A percentile compares a stretch with the other conserved stretches of the same genome.
These are phyloP conservation scores for Plasmodium relictum DNA, from an alignment of 169 alveolate genomes.

Conservation along the genomic window DNA sequence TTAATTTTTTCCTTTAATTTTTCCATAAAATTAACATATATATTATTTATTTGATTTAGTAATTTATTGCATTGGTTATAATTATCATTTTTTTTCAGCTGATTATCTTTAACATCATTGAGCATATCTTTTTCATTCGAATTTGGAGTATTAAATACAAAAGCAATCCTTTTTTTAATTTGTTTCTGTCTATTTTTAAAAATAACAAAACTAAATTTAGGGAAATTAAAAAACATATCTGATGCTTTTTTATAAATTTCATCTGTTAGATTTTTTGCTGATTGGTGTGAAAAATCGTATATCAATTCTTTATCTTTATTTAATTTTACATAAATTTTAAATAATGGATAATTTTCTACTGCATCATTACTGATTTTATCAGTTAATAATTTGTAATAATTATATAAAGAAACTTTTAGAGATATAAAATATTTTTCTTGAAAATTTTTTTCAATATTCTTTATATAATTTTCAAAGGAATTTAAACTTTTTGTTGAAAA, in stretches of 20 bases:
- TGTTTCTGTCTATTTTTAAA: slow-evolving; percentile 76
- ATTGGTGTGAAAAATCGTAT: slow-evolving; percentile 66
- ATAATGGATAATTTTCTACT: slow-evolving; percentile 72
- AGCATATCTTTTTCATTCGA: slow-evolving; percentile 36
- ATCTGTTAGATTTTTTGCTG: slow-evolving; percentile 70
- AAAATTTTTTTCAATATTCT: slow-evolving; percentile 48
- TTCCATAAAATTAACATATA: slow-evolving; percentile 73
- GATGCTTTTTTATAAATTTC: slow-evolving; percentile 74
- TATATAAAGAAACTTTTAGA: slow-evolving; percentile 67
- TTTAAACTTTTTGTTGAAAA: slow-evolving; percentile 61
- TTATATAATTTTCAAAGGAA: slow-evolving; percentile 55
- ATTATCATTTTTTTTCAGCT: slow-evolving; percentile 55
- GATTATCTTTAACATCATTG: slow-evolving; percentile 28
- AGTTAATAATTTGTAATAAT: slow-evolving; percentile 59
- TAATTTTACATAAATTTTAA: slow-evolving; percentile 58
- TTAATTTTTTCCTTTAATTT: slow-evolving; percentile 73
- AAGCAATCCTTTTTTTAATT: slow-evolving; percentile 65
- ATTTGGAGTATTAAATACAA: slow-evolving; percentile 42
- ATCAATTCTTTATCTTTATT: slow-evolving; percentile 46
- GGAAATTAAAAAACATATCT: slow-evolving; percentile 62
- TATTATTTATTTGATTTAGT: slow-evolving; percentile 59
- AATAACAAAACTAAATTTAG: slow-evolving; percentile 38
- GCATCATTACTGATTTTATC: slow-evolving; percentile 75
- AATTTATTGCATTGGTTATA: slow-evolving; percentile 59
- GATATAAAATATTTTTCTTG: slow-evolving; percentile 74